Evolutionary conservation across 257 asterid genomes (phyloP).

Genomic region (Sherardia arvensis): DNA sequence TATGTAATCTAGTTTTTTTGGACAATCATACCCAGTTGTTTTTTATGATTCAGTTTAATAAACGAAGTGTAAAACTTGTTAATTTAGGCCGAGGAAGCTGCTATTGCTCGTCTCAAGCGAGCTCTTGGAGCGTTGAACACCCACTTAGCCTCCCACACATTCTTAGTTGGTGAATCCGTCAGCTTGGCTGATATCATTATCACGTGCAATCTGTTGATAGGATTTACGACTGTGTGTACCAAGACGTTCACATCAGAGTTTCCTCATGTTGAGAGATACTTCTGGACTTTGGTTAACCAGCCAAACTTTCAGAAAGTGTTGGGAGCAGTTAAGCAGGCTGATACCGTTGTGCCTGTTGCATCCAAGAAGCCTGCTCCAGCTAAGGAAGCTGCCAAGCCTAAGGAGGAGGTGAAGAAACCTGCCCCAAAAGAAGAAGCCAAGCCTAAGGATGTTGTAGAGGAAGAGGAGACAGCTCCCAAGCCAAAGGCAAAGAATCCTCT

Average conservation of each 20-base stretch:
- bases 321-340: conserved; percentile 57
- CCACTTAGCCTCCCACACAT: conserved; percentile 68
- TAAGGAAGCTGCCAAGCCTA: conserved; percentile 58
- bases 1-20: conserved; percentile 14
- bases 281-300: conserved; percentile 86
- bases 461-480: conserved; percentile 54
- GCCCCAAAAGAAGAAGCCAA: conserved; percentile 20
- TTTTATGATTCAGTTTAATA: no score
- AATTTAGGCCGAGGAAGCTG: conserved; percentile 64
- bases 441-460: neutral
- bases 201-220: conserved; percentile 44
- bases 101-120: conserved; percentile 57
- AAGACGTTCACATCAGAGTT: no score
- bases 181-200: conserved; percentile 75
- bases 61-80: neutral
- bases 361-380: no score
- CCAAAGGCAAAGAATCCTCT: conserved; percentile 87
- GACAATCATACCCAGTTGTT: neutral
- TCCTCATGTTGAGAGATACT: no score
- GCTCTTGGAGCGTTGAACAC: conserved; percentile 62
- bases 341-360: conserved; percentile 55
- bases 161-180: conserved; percentile 70
- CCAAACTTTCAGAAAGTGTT: conserved; percentile 62
- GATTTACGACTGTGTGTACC: conserved; percentile 39
- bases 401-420: conserved; percentile 23